These are phyloP conservation scores for Cladophialophora exuberans DNA, from an alignment of 2,329 filamentous ascomycete species.

Conservation along the genomic window DNA sequence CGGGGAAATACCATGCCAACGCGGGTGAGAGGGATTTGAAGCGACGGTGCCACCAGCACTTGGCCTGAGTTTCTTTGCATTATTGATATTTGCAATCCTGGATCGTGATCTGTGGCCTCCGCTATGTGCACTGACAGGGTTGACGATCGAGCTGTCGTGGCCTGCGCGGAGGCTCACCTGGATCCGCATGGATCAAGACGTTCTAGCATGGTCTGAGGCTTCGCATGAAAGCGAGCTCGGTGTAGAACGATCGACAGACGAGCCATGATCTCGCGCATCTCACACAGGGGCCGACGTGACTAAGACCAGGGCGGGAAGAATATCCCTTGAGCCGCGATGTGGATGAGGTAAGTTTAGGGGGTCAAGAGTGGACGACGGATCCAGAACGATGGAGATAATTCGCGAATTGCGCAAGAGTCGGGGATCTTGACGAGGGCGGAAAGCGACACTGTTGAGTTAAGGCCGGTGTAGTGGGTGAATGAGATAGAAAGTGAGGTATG, in stretches of 20 bases:
- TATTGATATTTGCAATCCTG: neutral
- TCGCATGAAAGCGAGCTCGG: neutral
- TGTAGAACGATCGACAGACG: neutral
- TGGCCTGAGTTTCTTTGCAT: neutral
- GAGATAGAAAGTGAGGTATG: constrained; percentile 1
- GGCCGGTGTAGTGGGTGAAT: neutral
- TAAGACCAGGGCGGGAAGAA: neutral
- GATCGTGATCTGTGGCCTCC: neutral
- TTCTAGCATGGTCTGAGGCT: neutral
- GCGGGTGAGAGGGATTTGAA: constrained; percentile 12
- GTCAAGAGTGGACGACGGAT: neutral
- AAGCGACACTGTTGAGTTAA: neutral
- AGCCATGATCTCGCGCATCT: constrained; percentile 3
- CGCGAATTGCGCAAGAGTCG: neutral
- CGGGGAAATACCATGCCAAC: neutral
- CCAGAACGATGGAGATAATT: neutral
- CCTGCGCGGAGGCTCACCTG: constrained; percentile 6
- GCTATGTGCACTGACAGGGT: neutral
- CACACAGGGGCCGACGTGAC: constrained; percentile 4
- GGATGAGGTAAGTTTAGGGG: constrained; percentile 5
- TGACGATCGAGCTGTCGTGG: neutral
- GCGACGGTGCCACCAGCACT: constrained; percentile 3
- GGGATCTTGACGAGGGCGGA: no score
- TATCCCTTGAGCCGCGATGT: constrained; percentile 5
- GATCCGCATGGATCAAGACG: neutral